Conservation (phyloP, 108 stramenopile species). For the Skeletonema grethae region DNA sequence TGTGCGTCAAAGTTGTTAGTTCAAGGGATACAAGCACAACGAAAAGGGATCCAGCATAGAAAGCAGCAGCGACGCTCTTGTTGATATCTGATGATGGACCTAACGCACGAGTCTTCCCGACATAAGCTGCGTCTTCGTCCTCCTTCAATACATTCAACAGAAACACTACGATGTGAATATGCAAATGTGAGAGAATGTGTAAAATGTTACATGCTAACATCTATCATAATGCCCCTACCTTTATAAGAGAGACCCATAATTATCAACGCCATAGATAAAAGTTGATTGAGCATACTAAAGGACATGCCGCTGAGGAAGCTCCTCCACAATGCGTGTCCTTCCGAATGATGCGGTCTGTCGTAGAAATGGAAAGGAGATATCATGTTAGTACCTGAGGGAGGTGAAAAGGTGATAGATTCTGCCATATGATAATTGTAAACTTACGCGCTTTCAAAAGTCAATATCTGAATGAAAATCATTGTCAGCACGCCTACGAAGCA, state of each 20-base stretch:
- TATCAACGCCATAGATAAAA: conserved; percentile 23
- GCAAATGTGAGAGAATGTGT: no score
- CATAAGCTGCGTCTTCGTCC: background rate
- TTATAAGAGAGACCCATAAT: conserved; percentile 27
- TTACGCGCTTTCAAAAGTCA: conserved; percentile 17
- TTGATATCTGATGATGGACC: background rate
- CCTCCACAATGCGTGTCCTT: conserved; percentile 21
- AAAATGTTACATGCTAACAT: no score
- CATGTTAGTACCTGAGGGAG: background rate
- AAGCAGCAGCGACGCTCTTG: conserved; percentile 1
- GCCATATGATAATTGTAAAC: background rate
- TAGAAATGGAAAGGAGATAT: background rate
- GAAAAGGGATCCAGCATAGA: conserved; percentile 14
- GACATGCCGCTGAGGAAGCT: background rate
- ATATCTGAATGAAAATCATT: conserved; percentile 19
- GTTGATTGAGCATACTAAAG: conserved; percentile 10
- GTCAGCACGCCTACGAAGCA: conserved; percentile 11
- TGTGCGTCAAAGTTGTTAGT: conserved; percentile 13
- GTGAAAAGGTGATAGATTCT: background rate
- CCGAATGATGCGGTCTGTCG: conserved; percentile 9
- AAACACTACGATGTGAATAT: background rate
- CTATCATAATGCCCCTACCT: background rate
- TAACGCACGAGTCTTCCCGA: conserved; percentile 3
- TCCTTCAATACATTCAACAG: conserved; percentile 3
- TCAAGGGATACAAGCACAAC: conserved; percentile 11